phyloP scores from a whole-genome alignment of 2,329 filamentous ascomycete genomes.

The Talaromyces sp. region DNA sequence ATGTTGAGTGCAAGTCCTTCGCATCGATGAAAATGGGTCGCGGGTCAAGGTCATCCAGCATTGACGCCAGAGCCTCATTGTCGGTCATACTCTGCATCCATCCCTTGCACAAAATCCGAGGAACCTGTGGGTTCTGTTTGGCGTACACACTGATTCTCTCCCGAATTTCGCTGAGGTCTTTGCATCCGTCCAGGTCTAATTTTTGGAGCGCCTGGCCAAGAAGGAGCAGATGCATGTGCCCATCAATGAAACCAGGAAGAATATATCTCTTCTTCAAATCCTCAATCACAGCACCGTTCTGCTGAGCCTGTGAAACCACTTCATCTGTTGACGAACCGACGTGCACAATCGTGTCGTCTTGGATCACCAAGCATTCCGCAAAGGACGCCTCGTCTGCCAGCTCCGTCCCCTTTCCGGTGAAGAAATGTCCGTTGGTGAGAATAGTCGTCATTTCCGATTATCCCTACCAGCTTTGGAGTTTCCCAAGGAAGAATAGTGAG shows the following conservation, averaged over 20 bases:
- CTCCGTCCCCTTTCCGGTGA: slow-evolving; percentile 21
- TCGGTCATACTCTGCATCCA: slow-evolving; percentile 52
- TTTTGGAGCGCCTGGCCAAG: slow-evolving; percentile 49
- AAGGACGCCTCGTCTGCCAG: slow-evolving; percentile 25
- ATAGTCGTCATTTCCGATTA: slow-evolving; percentile 23
- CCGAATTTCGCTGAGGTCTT: slow-evolving; percentile 44
- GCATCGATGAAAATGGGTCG: slow-evolving; percentile 50
- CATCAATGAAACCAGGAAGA: slow-evolving; percentile 50
- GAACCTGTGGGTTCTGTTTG: slow-evolving; percentile 35
- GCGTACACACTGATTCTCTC: slow-evolving; percentile 42
- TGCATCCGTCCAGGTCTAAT: slow-evolving; percentile 43
- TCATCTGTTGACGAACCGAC: slow-evolving; percentile 37
- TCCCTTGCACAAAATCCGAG: slow-evolving; percentile 46
- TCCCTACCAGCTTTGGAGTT: neutral
- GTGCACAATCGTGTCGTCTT: slow-evolving; percentile 41
- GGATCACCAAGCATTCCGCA: slow-evolving; percentile 37
- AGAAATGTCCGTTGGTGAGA: slow-evolving; percentile 36
- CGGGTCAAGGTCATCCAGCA: slow-evolving; percentile 49
- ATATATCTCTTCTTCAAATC: slow-evolving; percentile 41
- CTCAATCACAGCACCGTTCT: slow-evolving; percentile 22
- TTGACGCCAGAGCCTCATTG: slow-evolving; percentile 43
- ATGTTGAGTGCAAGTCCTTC: slow-evolving; percentile 51
- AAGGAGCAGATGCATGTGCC: slow-evolving; percentile 51
- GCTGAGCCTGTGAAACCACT: slow-evolving; percentile 21
- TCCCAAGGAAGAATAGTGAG: neutral